Base-by-base conservation (phyloP, 2,329 filamentous ascomycete species). In the Pseudocercospora musae region DNA sequence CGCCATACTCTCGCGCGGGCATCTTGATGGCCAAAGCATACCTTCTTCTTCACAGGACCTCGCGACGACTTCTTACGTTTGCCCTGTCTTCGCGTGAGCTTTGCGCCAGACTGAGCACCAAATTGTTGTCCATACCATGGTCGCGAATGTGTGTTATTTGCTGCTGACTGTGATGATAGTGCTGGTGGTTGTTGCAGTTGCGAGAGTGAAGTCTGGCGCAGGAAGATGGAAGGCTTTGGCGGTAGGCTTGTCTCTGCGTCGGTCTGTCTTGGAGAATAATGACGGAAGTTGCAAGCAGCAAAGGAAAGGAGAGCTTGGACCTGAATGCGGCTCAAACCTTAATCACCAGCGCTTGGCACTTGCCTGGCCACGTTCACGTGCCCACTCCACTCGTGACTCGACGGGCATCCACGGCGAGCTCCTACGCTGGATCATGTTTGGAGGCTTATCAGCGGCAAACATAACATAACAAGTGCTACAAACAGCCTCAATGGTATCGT, bases 41-140 rank as follows among this genome's bases (percentile, higher is more conserved):
- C 91, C 88, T 88, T 96, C 79, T 91, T 95, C 91, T 76, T 66
- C 21, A 87, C 84, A 15, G 91, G 91, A 81, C 92, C 92, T 74
- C 87, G 85, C 58, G 92, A 89, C 25, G 90, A 90, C 84, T 86
- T 87, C 81, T 96, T 97, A 77, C 94, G 91, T 84, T 97, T 97
- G 66, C 94, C 94, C 94, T 61, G 58, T 42, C 37, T 25, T 27
- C 8, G 29, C 21, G 57, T 60, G 29, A 57, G 31, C 27, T 27
- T 48, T 52, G 49, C 31, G 18, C 18, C 29, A 37, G 15, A 54
- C 29, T 21, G 33, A 11, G 20, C 20, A n/a, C 13, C 18, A 4
- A 18, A 40, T n/a, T 40, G 37, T 7, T 40, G n/a, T 1, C 5
- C 37, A 40, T 40, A 40, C 37, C 37, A 40, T 40, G 37, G 37